Percentiles rank a stretch among this genome's conserved stretches.
These are phyloP conservation scores for Fomes fomentarius DNA, from an alignment of 1,284 basidiomycete species.

Conservation along the genomic window DNA sequence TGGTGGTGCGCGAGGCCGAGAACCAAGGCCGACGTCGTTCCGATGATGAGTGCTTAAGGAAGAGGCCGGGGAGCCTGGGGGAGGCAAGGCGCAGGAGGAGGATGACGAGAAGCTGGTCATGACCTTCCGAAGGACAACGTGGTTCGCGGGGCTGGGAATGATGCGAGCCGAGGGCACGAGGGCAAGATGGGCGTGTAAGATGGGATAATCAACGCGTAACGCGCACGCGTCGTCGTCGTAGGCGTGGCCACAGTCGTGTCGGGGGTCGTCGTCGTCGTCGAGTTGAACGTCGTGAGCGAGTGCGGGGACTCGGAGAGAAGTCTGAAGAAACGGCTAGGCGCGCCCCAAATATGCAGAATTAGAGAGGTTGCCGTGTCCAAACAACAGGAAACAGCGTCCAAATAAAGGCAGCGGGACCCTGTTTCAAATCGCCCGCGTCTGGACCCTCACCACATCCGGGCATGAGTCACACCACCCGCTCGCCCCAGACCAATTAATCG, in stretches of 20 bases:
- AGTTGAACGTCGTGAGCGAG: conserved; percentile 8
- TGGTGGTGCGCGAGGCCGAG: conserved; percentile 22
- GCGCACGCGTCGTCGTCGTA: conserved; percentile 18
- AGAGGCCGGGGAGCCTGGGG: conserved; percentile 17
- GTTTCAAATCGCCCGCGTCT: conserved; percentile 17
- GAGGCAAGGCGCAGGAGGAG: conserved; percentile 26
- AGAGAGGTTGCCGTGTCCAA: conserved; percentile 10
- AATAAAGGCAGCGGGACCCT: conserved; percentile 1
- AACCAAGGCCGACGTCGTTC: conserved; percentile 21
- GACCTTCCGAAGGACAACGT: conserved; percentile 28
- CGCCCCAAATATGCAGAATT: conserved; percentile 20
- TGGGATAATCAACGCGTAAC: conserved; percentile 19
- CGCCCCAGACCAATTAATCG: conserved; percentile 1
- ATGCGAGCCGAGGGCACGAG: conserved; percentile 29
- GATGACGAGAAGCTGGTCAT: conserved; percentile 32
- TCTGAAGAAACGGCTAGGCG: conserved; percentile 1
- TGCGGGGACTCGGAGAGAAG: conserved; percentile 10
- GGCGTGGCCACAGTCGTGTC: conserved; percentile 10
- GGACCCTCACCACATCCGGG: neutral
- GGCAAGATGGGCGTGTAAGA: conserved; percentile 20
- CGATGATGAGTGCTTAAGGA: conserved; percentile 19
- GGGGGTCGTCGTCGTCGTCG: conserved; percentile 12
- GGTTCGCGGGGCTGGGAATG: conserved; percentile 34
- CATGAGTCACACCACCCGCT: neutral
- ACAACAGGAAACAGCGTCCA: conserved; percentile 9